These are phyloP conservation scores for Pseudotsuga menziesii DNA, from an alignment of 75 land plant genomes.

Conservation along the genomic window DNA sequence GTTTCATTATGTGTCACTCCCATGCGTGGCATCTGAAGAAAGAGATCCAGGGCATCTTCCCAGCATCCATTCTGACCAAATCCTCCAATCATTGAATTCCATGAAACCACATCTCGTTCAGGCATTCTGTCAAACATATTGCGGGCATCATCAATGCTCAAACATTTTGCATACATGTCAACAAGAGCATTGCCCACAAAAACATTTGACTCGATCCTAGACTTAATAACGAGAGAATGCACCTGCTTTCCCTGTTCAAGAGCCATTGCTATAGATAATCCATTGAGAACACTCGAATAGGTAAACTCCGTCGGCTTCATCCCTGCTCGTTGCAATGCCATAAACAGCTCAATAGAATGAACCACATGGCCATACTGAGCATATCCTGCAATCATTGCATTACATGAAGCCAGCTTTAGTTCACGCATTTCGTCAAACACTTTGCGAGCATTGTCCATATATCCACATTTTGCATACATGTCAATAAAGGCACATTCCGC, in stretches of 20 bases:
- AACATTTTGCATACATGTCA: slow-evolving; percentile 39
- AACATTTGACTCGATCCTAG: slow-evolving; percentile 23
- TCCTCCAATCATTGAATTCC: slow-evolving; percentile 54
- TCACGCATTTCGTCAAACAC: slow-evolving; percentile 21
- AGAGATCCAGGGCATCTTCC: not conserved
- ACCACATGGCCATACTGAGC: slow-evolving; percentile 1
- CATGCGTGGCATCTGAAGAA: not conserved
- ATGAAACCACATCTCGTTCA: slow-evolving; percentile 41
- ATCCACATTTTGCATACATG: slow-evolving; percentile 31
- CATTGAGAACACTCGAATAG: slow-evolving; percentile 16
- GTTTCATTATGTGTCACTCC: slow-evolving; percentile 13
- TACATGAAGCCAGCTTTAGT: slow-evolving; percentile 23
- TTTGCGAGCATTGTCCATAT: slow-evolving; percentile 17
- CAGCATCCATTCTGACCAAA: slow-evolving; percentile 1
- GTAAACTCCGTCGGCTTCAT: slow-evolving; percentile 16
- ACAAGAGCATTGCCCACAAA: slow-evolving; percentile 51
- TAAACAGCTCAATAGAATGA: slow-evolving; percentile 19
- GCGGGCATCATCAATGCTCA: slow-evolving; percentile 23
- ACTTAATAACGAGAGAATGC: slow-evolving; percentile 11
- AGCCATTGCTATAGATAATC: slow-evolving; percentile 13
- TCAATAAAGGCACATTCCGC: slow-evolving; percentile 25
- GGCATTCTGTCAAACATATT: slow-evolving; percentile 58
- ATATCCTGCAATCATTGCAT: slow-evolving; percentile 25
- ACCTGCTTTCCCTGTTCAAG: slow-evolving; percentile 13
- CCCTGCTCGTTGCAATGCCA: slow-evolving; percentile 11